A percentile compares a stretch with the other conserved stretches of the same genome.
These are phyloP conservation scores for Yamadazyma philogaea DNA, from an alignment of 805 yeast species.

Conservation along the genomic window DNA sequence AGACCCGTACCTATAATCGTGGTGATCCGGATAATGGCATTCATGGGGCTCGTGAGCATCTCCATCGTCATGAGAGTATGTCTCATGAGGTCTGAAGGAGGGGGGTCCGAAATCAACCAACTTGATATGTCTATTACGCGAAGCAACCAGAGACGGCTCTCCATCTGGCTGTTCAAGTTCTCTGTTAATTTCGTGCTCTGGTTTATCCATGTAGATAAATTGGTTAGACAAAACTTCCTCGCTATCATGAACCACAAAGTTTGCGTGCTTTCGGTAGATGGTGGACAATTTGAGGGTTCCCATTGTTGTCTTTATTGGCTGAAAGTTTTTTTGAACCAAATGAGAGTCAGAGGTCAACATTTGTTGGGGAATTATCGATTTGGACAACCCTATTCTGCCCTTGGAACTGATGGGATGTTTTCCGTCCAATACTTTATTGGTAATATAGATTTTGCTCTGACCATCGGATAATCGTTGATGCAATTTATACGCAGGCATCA, in stretches of 20 bases:
- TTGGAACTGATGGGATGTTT: slow-evolving; percentile 72
- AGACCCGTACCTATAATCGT: neutral
- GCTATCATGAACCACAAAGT: slow-evolving; percentile 63
- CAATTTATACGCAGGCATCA: slow-evolving; percentile 71
- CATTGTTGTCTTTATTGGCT: slow-evolving; percentile 68
- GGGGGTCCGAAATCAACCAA: neutral
- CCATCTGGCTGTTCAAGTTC: neutral
- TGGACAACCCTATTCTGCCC: slow-evolving; percentile 83
- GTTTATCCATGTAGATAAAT: slow-evolving; percentile 24
- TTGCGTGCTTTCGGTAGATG: slow-evolving; percentile 70
- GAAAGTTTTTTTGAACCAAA: slow-evolving; percentile 58
- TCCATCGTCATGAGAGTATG: neutral
- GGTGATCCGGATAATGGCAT: neutral
- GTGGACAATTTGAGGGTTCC: slow-evolving; percentile 76
- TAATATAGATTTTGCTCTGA: slow-evolving; percentile 28
- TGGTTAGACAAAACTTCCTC: slow-evolving; percentile 62
- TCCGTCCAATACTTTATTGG: slow-evolving; percentile 70
- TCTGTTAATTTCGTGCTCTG: neutral
- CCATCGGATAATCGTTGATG: slow-evolving; percentile 26
- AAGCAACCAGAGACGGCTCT: neutral
- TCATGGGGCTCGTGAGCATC: neutral
- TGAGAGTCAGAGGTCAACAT: slow-evolving; percentile 43
- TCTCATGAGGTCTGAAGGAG: neutral
- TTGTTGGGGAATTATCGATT: slow-evolving; percentile 51
- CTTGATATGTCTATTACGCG: neutral